Evolutionary conservation across 2,329 filamentous ascomycete genomes (phyloP).

Genomic region (Cercospora zeina): DNA sequence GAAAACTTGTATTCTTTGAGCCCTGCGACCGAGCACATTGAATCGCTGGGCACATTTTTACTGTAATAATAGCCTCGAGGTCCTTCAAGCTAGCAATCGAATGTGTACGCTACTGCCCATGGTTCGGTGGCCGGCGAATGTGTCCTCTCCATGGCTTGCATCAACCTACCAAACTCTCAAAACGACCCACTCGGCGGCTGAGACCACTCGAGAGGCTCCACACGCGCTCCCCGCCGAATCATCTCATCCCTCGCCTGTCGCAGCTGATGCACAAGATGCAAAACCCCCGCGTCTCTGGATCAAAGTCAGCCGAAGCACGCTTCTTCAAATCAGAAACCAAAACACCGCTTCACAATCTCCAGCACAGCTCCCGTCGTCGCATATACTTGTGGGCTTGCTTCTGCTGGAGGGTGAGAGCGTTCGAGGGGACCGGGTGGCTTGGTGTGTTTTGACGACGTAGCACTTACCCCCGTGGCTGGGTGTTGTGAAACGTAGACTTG

Average conservation of each 20-base stretch:
- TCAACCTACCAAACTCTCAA: background rate
- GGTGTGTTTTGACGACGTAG: background rate
- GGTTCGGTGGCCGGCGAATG: too few relatives aligned
- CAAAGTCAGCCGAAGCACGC: background rate
- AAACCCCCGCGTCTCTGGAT: background rate
- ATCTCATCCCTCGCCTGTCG: background rate
- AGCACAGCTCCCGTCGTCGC: background rate
- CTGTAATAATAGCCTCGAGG: too few relatives aligned
- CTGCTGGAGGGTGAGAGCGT: background rate
- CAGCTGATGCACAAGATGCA: background rate
- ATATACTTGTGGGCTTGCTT: background rate
- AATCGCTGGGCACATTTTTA: too few relatives aligned
- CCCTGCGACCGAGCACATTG: too few relatives aligned
- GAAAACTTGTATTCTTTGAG: too few relatives aligned
- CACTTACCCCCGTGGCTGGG: background rate
- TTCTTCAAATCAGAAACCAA: background rate
- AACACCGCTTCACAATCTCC: background rate
- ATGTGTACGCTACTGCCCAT: too few relatives aligned
- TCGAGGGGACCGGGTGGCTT: background rate
- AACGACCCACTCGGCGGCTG: background rate
- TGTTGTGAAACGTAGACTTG: background rate
- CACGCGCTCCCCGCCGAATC: background rate
- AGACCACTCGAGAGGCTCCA: background rate
- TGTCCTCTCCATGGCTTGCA: too few relatives aligned
- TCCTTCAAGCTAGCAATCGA: too few relatives aligned